Conservation (phyloP, 1,284 basidiomycete species). For the Calocybe gambosa region DNA sequence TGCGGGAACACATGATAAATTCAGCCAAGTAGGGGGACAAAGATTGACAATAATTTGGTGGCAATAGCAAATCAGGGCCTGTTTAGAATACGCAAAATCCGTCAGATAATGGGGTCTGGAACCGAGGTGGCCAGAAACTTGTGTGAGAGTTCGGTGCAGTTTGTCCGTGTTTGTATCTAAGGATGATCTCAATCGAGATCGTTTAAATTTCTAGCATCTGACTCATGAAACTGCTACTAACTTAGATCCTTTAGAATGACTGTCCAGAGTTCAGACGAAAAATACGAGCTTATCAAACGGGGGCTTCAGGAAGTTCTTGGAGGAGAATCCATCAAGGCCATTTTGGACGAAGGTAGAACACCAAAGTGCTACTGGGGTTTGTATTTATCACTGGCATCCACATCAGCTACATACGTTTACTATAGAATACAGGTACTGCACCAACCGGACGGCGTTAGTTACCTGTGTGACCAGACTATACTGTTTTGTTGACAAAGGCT, state of each 20-base stretch:
- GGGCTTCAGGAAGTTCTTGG: slow-evolving; percentile 87
- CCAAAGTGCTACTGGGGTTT: slow-evolving; percentile 88
- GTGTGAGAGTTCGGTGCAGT: too few relatives aligned
- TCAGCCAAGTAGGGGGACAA: too few relatives aligned
- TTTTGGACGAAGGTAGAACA: slow-evolving; percentile 73
- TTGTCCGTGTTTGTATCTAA: too few relatives aligned
- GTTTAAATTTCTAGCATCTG: too few relatives aligned
- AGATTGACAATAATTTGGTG: too few relatives aligned
- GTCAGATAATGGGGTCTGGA: too few relatives aligned
- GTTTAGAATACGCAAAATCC: too few relatives aligned
- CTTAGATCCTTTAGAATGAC: slow-evolving; percentile 17
- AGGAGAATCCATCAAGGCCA: slow-evolving; percentile 75
- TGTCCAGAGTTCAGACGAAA: slow-evolving; percentile 41
- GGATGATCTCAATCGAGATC: too few relatives aligned
- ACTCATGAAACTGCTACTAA: too few relatives aligned
- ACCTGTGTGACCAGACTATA: neutral
- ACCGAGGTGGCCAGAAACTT: too few relatives aligned
- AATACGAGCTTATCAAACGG: slow-evolving; percentile 84
- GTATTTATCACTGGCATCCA: slow-evolving; percentile 23
- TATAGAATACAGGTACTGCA: slow-evolving; percentile 65
- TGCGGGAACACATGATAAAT: too few relatives aligned
- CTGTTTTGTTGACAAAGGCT: neutral
- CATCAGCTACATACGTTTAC: slow-evolving; percentile 3
- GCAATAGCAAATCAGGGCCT: too few relatives aligned
- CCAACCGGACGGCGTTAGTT: slow-evolving; percentile 88